These are phyloP conservation scores for Pichia sp. DNA, from an alignment of 1,139 yeast genomes.

Conservation along the genomic window DNA sequence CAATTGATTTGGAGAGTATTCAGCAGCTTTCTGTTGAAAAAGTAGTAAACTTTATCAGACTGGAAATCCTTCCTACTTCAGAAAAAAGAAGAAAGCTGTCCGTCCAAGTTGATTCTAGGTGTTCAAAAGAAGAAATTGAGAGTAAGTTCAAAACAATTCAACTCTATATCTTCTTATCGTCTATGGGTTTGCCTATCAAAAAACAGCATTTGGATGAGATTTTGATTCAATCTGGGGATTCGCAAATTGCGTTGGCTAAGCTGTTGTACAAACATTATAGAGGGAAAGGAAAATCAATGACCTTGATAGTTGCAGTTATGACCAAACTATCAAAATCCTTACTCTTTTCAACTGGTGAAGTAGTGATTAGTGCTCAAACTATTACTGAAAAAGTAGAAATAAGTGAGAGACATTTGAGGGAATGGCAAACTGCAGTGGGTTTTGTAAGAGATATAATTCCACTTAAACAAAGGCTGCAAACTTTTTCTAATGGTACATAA, in stretches of 20 bases:
- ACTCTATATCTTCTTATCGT: slow-evolving; percentile 38
- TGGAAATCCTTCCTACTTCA: slow-evolving; percentile 39
- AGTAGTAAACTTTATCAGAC: slow-evolving; percentile 35
- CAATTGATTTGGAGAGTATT: slow-evolving; percentile 32
- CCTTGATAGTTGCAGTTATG: slow-evolving; percentile 22
- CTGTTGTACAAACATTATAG: slow-evolving; percentile 38
- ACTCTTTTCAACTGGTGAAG: slow-evolving; percentile 3
- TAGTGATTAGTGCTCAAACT: slow-evolving; percentile 5
- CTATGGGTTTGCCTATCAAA: slow-evolving; percentile 42
- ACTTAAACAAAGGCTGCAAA: slow-evolving; percentile 10
- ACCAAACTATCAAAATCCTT: slow-evolving; percentile 20
- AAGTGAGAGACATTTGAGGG: slow-evolving; percentile 16
- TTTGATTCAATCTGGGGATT: slow-evolving; percentile 36
- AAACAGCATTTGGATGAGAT: slow-evolving; percentile 36
- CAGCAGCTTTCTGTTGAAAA: slow-evolving; percentile 30
- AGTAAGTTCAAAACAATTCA: slow-evolving; percentile 36
- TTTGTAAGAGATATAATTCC: slow-evolving; percentile 12
- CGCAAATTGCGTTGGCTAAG: slow-evolving; percentile 35
- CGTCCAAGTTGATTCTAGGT: slow-evolving; percentile 37
- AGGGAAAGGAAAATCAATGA: slow-evolving; percentile 32
- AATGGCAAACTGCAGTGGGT: slow-evolving; percentile 25
- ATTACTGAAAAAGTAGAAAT: slow-evolving; percentile 14
- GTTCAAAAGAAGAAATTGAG: slow-evolving; percentile 35
- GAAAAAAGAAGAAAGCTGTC: slow-evolving; percentile 37
- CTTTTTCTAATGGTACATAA: neutral